Percentiles rank a stretch among this genome's conserved stretches.
These are phyloP conservation scores for Saccharata proteae DNA, from an alignment of 2,329 filamentous ascomycete genomes.

Conservation along the genomic window DNA sequence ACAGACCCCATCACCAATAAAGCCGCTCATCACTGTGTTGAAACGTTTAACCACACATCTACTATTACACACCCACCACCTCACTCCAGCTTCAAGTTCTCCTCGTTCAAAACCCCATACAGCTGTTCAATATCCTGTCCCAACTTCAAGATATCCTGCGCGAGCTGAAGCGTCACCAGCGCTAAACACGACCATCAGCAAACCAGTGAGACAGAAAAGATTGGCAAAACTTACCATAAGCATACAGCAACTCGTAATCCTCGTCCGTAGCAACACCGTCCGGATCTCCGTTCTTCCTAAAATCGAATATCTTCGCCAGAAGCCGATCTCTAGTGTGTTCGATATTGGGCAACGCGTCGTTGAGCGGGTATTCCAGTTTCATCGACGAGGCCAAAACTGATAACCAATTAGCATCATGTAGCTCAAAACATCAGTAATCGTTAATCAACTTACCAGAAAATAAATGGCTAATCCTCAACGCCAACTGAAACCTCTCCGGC, in stretches of 20 bases:
- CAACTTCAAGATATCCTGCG: conserved; percentile 42
- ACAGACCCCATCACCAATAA: no score
- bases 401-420: not conserved
- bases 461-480: conserved; percentile 82
- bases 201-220: not conserved
- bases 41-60: no score
- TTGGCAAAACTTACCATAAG: conserved; percentile 51
- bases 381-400: conserved; percentile 77
- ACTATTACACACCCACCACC: no score
- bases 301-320: conserved; percentile 78
- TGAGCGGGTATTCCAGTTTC: conserved; percentile 88
- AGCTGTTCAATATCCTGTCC: conserved; percentile 45
- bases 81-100: conserved; percentile 44
- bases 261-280: conserved; percentile 48
- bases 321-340: conserved; percentile 69
- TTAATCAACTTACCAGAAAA: conserved; percentile 41
- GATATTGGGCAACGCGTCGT: conserved; percentile 76
- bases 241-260: conserved; percentile 87
- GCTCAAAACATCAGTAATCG: no score
- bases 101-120: conserved; percentile 50
- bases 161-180: conserved; percentile 49
- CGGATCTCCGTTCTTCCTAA: conserved; percentile 55
- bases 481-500: conserved; percentile 67
- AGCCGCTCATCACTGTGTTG: no score
- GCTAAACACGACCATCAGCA: conserved; percentile 27